Conservation (phyloP, 2,329 filamentous ascomycete species). For the Pseudogymnoascus sp. region DNA sequence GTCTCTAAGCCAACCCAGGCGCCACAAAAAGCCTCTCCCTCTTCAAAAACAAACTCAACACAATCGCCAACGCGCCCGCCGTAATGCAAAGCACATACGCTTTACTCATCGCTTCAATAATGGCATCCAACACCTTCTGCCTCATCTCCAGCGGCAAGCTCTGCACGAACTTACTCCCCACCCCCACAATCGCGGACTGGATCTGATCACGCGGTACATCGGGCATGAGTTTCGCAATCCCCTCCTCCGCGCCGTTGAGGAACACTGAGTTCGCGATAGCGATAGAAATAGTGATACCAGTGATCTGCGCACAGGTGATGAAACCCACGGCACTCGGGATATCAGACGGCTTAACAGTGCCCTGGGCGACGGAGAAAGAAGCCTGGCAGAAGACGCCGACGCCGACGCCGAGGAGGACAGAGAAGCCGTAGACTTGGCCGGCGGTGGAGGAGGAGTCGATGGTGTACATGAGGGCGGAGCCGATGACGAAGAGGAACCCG, state of each 20-base stretch:
- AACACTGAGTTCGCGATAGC: conserved; percentile 33
- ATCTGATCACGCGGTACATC: conserved; percentile 22
- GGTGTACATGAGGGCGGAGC: conserved; percentile 26
- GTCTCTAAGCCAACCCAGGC: not conserved
- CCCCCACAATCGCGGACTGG: conserved; percentile 24
- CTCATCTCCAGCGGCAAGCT: conserved; percentile 14
- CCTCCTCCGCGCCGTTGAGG: conserved; percentile 27
- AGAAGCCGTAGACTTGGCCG: conserved; percentile 21
- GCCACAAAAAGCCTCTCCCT: conserved; percentile 28
- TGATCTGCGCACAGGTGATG: conserved; percentile 31
- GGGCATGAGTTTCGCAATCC: conserved; percentile 25
- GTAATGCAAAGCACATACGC: conserved; percentile 29
- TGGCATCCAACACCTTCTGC: conserved; percentile 24
- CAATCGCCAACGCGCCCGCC: conserved; percentile 25
- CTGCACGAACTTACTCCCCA: conserved; percentile 19
- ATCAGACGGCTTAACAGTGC: conserved; percentile 25
- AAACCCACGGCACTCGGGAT: conserved; percentile 31
- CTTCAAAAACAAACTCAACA: conserved; percentile 29
- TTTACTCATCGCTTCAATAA: conserved; percentile 28
- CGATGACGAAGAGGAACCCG: conserved; percentile 29
- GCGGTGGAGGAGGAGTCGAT: conserved; percentile 12
- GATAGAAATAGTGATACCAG: conserved; percentile 30
- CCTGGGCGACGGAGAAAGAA: conserved; percentile 31
- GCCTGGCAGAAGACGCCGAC: conserved; percentile 29
- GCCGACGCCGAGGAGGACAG: conserved; percentile 27